Evolutionary conservation across 2,329 filamentous ascomycete species (phyloP).

Genomic region (Ramularia collo-cygni): DNA sequence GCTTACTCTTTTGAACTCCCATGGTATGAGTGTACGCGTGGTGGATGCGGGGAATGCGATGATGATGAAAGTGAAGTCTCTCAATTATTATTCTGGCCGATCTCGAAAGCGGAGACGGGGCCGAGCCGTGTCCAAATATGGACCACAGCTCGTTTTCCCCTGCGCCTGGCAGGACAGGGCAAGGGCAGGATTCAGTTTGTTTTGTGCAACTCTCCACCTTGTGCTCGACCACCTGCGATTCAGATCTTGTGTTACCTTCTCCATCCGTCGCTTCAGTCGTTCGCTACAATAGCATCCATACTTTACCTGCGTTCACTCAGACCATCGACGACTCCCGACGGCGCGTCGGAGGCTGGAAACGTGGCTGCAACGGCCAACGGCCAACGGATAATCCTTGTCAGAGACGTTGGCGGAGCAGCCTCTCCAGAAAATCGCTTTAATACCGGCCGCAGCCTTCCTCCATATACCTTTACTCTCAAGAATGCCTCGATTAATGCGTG

Average conservation of each 20-base stretch:
- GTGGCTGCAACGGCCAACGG: neutral
- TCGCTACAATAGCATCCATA: neutral
- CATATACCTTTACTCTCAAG: too few relatives aligned
- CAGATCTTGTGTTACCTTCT: neutral
- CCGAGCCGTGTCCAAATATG: too few relatives aligned
- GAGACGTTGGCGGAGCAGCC: neutral
- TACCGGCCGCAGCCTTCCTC: too few relatives aligned
- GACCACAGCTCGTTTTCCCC: too few relatives aligned
- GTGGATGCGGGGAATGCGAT: neutral
- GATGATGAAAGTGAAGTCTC: constrained; percentile 1
- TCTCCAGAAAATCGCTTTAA: too few relatives aligned
- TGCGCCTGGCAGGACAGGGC: too few relatives aligned
- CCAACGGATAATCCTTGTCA: constrained; percentile 1
- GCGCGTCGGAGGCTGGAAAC: neutral
- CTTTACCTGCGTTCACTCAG: neutral
- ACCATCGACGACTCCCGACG: neutral
- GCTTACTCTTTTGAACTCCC: constrained; percentile 80
- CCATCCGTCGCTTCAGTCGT: too few relatives aligned
- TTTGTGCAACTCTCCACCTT: neutral
- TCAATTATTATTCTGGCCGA: too few relatives aligned
- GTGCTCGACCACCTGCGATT: neutral
- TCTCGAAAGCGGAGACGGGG: too few relatives aligned
- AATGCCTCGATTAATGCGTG: constrained; percentile 9
- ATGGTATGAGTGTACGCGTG: constrained; percentile 41
- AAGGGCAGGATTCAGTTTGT: too few relatives aligned